phyloP scores from a whole-genome alignment of 805 yeast species.

The Yamadazyma sp. region DNA sequence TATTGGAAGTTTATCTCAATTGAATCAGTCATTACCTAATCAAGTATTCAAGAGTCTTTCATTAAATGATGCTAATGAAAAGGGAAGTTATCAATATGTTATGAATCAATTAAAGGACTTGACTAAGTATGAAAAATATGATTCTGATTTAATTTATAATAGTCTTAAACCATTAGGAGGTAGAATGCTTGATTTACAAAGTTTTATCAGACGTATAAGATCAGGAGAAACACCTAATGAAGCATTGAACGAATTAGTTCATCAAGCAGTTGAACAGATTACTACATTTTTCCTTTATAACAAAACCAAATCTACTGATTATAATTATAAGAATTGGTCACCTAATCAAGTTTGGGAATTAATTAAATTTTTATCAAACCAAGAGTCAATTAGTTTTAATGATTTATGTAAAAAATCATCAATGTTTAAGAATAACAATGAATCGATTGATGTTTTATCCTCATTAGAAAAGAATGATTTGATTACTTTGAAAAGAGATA shows the following conservation, averaged over 20 bases:
- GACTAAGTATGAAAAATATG: conserved; percentile 12
- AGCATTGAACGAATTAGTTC: conserved; percentile 76
- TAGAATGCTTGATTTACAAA: conserved; percentile 88
- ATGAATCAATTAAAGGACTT: conserved; percentile 45
- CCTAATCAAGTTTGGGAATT: conserved; percentile 87
- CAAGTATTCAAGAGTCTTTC: conserved; percentile 76
- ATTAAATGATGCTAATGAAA: conserved; percentile 76
- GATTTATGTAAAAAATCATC: conserved; percentile 52
- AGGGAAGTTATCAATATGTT: conserved; percentile 70
- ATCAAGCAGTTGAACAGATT: conserved; percentile 83
- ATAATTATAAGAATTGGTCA: conserved; percentile 48
- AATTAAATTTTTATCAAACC: conserved; percentile 57
- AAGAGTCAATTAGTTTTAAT: conserved; percentile 44
- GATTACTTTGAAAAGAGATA: conserved; percentile 65
- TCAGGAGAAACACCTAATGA: conserved; percentile 81
- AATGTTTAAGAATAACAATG: conserved; percentile 55
- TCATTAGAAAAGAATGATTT: conserved; percentile 80
- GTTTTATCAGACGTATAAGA: conserved; percentile 80
- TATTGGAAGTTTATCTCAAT: conserved; percentile 65
- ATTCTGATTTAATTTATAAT: conserved; percentile 39
- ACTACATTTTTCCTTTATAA: conserved; percentile 66
- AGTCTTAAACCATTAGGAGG: conserved; percentile 85
- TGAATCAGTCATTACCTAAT: conserved; percentile 75
- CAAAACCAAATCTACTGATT: conserved; percentile 15
- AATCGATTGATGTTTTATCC: conserved; percentile 45